These are phyloP conservation scores for Ceriops tagal DNA, from an alignment of 345 rosid species.

Conservation along the genomic window DNA sequence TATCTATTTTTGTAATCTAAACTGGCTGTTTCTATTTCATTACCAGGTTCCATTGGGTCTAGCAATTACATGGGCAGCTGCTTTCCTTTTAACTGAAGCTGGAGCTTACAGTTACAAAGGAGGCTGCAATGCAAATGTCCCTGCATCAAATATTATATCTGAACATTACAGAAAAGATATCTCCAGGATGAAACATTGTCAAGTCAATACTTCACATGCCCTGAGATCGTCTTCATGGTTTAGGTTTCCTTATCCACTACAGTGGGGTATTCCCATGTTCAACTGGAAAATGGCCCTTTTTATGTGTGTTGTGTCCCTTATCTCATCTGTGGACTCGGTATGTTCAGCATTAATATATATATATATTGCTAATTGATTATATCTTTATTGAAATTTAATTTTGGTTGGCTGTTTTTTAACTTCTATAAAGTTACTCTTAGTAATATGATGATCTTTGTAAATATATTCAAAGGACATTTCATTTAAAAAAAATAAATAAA, in stretches of 20 bases:
- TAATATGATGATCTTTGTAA: no score
- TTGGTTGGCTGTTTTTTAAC: no score
- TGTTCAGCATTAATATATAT: constrained; percentile 26
- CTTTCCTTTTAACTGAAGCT: constrained; percentile 82
- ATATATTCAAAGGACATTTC: no score
- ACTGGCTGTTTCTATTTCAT: constrained; percentile 10
- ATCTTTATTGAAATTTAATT: background rate
- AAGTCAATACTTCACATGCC: constrained; percentile 81
- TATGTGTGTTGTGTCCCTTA: constrained; percentile 80
- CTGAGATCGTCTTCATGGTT: constrained; percentile 85
- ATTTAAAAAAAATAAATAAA: no score
- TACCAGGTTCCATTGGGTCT: constrained; percentile 90
- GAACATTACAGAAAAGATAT: constrained; percentile 83
- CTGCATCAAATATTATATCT: constrained; percentile 69
- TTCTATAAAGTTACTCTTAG: no score
- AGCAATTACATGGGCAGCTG: constrained; percentile 86
- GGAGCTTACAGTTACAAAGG: constrained; percentile 71
- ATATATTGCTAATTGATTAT: background rate
- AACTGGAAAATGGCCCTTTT: constrained; percentile 86
- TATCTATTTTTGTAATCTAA: background rate
- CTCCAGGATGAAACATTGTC: constrained; percentile 72
- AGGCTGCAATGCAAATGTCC: constrained; percentile 74
- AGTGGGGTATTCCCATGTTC: constrained; percentile 96
- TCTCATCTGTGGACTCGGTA: constrained; percentile 89
- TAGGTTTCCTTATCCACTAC: constrained; percentile 94